A percentile compares a stretch with the other conserved stretches of the same genome.
Conservation (phyloP, 257 asterid species). For the Solanum microdontum region DNA sequence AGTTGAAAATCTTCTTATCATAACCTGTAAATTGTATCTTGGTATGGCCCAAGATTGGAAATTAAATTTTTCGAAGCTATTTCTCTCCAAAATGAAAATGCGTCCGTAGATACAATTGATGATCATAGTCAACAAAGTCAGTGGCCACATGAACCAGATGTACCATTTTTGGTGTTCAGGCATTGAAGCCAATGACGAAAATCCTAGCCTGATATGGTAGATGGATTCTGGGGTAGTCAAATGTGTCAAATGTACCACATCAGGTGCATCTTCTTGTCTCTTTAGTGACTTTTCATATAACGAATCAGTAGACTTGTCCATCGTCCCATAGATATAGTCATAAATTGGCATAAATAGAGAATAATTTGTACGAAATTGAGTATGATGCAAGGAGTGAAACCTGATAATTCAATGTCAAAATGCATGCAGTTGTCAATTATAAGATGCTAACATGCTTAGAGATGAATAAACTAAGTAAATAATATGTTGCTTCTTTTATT, state of each 20-base stretch:
- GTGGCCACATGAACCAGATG: slow-evolving; percentile 28
- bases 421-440: not conserved
- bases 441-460: not conserved
- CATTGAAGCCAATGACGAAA: slow-evolving; percentile 44
- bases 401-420: slow-evolving; percentile 10
- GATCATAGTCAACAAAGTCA: slow-evolving; percentile 26
- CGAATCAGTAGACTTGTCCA: slow-evolving; percentile 30
- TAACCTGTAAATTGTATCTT: slow-evolving; percentile 36
- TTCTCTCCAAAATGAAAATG: slow-evolving; percentile 28
- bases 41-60: slow-evolving; percentile 51
- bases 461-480: not conserved
- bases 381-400: slow-evolving; percentile 59
- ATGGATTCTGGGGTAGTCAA: slow-evolving; percentile 48
- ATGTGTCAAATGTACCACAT: slow-evolving; percentile 48
- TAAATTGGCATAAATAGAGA: slow-evolving; percentile 55
- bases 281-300: slow-evolving; percentile 22
- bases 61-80: slow-evolving; percentile 23
- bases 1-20: not conserved
- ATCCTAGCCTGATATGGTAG: slow-evolving; percentile 45
- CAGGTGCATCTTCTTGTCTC: slow-evolving; percentile 31
- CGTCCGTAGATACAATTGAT: slow-evolving; percentile 15
- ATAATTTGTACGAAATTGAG: slow-evolving; percentile 56
- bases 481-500: not conserved
- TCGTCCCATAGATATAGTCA: slow-evolving; percentile 43
- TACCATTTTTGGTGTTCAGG: slow-evolving; percentile 16